Conservation (phyloP, 1,139 yeast species). For the Scheffersomyces quercinus region DNA sequence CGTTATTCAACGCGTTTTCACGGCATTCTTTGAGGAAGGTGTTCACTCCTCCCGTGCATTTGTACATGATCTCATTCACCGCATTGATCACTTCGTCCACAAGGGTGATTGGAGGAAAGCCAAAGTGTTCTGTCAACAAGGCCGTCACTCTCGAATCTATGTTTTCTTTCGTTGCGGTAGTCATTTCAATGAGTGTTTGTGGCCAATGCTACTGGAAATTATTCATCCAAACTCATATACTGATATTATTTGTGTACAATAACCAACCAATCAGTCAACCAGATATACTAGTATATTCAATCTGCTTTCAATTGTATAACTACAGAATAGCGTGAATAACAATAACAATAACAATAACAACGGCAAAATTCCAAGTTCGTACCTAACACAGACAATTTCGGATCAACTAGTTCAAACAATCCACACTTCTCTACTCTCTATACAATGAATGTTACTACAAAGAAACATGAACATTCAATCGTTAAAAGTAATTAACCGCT, state of each 20-base stretch:
- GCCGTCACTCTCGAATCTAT: constrained; percentile 49
- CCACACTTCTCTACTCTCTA: too few relatives aligned
- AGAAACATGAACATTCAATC: too few relatives aligned
- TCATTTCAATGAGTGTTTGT: constrained; percentile 6
- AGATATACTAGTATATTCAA: neutral
- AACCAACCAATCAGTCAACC: neutral
- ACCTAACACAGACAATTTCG: too few relatives aligned
- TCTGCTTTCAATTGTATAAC: neutral
- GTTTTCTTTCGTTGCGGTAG: constrained; percentile 3
- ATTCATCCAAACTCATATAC: neutral
- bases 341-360: too few relatives aligned
- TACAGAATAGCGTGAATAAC: too few relatives aligned
- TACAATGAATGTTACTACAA: too few relatives aligned
- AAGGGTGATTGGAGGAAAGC: constrained; percentile 81
- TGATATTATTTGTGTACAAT: neutral
- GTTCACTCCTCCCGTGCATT: constrained; percentile 81
- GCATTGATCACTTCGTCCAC: constrained; percentile 90
- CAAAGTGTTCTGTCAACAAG: constrained; percentile 81
- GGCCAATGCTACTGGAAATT: neutral
- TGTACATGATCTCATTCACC: constrained; percentile 81
- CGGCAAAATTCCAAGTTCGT: too few relatives aligned
- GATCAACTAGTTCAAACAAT: too few relatives aligned
- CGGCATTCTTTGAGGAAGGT: constrained; percentile 50
- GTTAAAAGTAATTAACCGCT: too few relatives aligned
- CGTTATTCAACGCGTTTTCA: constrained; percentile 13